Conservation (phyloP, 2,329 filamentous ascomycete species). For the Aspergillus latus region DNA sequence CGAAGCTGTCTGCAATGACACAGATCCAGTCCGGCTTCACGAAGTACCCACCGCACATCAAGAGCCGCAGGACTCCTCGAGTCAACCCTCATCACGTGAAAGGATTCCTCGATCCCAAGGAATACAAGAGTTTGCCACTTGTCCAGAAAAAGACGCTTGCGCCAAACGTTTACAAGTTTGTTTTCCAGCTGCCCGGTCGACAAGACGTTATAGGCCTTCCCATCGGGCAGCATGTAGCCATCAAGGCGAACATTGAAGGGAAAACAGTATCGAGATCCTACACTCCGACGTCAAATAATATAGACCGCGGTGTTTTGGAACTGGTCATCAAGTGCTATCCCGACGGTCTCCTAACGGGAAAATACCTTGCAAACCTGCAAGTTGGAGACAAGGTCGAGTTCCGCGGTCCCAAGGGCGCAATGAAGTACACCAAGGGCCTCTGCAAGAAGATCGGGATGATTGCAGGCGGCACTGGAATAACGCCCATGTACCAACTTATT, state of each 20-base stretch:
- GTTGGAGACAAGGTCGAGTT: constrained; percentile 37
- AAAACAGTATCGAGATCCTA: constrained; percentile 54
- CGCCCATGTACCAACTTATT: constrained; percentile 56
- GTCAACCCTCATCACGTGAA: constrained; percentile 41
- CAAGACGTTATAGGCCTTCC: constrained; percentile 54
- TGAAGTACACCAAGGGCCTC: constrained; percentile 32
- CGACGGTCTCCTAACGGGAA: constrained; percentile 34
- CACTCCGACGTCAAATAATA: constrained; percentile 46
- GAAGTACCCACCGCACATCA: constrained; percentile 41
- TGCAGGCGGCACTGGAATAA: constrained; percentile 34
- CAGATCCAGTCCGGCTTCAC: constrained; percentile 29
- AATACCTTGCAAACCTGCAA: constrained; percentile 32
- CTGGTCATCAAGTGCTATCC: constrained; percentile 40
- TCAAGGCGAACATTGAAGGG: constrained; percentile 50
- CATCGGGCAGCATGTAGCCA: constrained; percentile 58
- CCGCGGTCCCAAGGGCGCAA: constrained; percentile 40
- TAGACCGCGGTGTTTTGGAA: constrained; percentile 35
- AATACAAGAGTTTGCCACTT: constrained; percentile 51
- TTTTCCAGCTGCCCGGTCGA: constrained; percentile 50
- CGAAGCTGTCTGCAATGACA: constrained; percentile 21
- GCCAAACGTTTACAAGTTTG: constrained; percentile 43
- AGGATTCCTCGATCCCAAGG: constrained; percentile 53
- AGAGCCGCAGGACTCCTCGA: constrained; percentile 40
- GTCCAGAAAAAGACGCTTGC: constrained; percentile 25
- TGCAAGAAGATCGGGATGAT: constrained; percentile 40